Evolutionary conservation across 495 filamentous ascomycete species (phyloP).

Genomic region (Talaromyces nanjingensis): DNA sequence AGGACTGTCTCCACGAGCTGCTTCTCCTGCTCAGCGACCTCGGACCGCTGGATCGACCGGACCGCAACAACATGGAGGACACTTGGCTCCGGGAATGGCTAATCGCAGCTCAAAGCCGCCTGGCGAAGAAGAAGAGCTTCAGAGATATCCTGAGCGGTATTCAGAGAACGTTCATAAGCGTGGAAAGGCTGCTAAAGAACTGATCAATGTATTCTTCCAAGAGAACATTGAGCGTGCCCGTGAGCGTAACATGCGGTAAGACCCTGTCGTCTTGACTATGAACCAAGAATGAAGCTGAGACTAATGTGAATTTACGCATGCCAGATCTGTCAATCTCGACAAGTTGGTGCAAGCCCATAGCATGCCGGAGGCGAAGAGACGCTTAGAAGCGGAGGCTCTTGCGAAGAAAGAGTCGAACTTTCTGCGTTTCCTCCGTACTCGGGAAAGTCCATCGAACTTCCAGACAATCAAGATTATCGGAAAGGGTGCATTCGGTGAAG

Average conservation of each 20-base stretch:
- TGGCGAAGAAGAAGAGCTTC: constrained; percentile 43
- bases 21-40: constrained; percentile 66
- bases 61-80: constrained; percentile 53
- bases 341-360: constrained; percentile 67
- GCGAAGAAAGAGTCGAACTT: constrained; percentile 83
- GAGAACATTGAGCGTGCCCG: constrained; percentile 88
- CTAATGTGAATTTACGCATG: constrained; percentile 6
- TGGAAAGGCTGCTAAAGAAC: constrained; percentile 50
- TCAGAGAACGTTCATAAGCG: constrained; percentile 74
- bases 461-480: constrained; percentile 94
- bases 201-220: constrained; percentile 88
- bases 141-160: constrained; percentile 71
- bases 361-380: constrained; percentile 66
- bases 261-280: constrained; percentile 10
- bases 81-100: constrained; percentile 59
- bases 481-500: constrained; percentile 98
- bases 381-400: constrained; percentile 67
- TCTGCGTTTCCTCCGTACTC: constrained; percentile 88
- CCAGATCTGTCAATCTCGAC: constrained; percentile 84
- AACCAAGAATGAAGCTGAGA: background rate
- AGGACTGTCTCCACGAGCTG: constrained; percentile 63
- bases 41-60: constrained; percentile 58
- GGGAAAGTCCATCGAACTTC: constrained; percentile 88
- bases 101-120: constrained; percentile 33
- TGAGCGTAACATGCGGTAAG: constrained; percentile 84